phyloP scores from a whole-genome alignment of 371 early-diverging fungal species.

The Blyttiomyces sp. region DNA sequence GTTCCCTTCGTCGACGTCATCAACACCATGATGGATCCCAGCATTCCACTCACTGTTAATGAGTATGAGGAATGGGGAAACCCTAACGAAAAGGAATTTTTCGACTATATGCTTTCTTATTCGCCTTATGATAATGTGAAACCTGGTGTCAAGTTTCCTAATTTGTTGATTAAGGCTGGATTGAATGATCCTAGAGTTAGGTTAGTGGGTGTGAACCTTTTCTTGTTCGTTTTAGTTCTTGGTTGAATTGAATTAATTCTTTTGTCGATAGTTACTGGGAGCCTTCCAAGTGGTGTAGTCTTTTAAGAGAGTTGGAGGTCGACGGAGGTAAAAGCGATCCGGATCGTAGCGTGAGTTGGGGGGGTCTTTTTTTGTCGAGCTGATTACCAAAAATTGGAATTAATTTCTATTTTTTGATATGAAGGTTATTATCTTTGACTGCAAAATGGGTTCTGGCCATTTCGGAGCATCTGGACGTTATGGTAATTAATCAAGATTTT shows the following conservation, averaged over 20 bases:
- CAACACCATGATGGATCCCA: conserved; percentile 47
- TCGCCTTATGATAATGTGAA: conserved; percentile 47
- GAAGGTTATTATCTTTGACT: conserved; percentile 30
- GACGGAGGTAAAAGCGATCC: conserved; percentile 13
- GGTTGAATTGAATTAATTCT: too few species aligned
- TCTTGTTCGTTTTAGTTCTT: too few species aligned
- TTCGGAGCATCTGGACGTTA: conserved; percentile 39
- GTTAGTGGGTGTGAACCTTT: too few species aligned
- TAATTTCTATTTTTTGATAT: too few species aligned
- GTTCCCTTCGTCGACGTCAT: conserved; percentile 55
- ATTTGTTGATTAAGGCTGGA: conserved; percentile 59
- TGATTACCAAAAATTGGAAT: conserved; percentile 3
- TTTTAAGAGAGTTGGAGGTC: conserved; percentile 36
- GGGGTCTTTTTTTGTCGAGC: neutral
- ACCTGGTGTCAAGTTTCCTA: conserved; percentile 38
- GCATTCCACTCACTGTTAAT: conserved; percentile 42
- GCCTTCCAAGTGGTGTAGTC: conserved; percentile 62
- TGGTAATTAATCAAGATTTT: neutral
- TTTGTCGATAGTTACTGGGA: too few species aligned
- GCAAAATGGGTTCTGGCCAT: conserved; percentile 45
- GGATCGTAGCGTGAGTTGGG: too few species aligned
- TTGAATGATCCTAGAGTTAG: conserved; percentile 63
- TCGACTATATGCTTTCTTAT: conserved; percentile 46
- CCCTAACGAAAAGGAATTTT: conserved; percentile 43
- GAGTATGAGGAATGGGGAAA: conserved; percentile 54